These are phyloP conservation scores for Adansonia digitata DNA, from an alignment of 345 rosid species.

Conservation along the genomic window DNA sequence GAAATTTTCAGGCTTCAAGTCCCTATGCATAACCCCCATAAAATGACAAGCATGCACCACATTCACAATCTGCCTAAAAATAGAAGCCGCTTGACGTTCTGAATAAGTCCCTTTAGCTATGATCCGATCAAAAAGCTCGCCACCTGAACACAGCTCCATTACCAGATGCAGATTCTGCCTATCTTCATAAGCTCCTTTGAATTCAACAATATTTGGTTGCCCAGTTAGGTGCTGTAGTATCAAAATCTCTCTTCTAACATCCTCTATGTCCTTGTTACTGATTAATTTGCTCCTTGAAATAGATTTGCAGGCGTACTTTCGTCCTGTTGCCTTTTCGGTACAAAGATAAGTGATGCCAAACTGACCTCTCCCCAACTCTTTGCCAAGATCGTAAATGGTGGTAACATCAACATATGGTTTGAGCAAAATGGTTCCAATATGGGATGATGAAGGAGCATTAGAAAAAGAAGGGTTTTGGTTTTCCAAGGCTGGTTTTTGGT, in stretches of 20 bases:
- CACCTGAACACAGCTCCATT: conserved; percentile 94
- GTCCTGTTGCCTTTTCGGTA: conserved; percentile 60
- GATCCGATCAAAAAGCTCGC: conserved; percentile 90
- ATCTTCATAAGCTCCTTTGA: conserved; percentile 83
- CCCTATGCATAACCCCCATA: conserved; percentile 91
- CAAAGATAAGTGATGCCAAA: conserved; percentile 72
- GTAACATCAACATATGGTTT: conserved; percentile 61
- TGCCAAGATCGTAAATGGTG: conserved; percentile 46
- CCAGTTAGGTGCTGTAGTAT: conserved; percentile 79
- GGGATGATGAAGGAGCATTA: conserved; percentile 27
- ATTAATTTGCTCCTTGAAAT: conserved; percentile 59
- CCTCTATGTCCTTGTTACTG: conserved; percentile 42
- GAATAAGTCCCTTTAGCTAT: conserved; percentile 67
- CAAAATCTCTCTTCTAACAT: conserved; percentile 66
- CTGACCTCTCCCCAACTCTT: conserved; percentile 82
- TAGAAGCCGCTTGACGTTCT: conserved; percentile 76
- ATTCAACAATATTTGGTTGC: conserved; percentile 85
- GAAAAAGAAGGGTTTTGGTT: conserved; percentile 24
- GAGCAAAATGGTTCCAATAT: conserved; percentile 43
- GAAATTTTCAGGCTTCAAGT: conserved; percentile 96
- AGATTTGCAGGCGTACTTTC: conserved; percentile 73
- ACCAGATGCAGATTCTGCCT: conserved; percentile 54
- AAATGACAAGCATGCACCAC: conserved; percentile 89
- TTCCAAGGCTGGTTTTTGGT: too few relatives aligned
- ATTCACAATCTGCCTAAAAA: conserved; percentile 69